phyloP scores from a whole-genome alignment of 2,329 filamentous ascomycete genomes.

The Exophiala calicioides region DNA sequence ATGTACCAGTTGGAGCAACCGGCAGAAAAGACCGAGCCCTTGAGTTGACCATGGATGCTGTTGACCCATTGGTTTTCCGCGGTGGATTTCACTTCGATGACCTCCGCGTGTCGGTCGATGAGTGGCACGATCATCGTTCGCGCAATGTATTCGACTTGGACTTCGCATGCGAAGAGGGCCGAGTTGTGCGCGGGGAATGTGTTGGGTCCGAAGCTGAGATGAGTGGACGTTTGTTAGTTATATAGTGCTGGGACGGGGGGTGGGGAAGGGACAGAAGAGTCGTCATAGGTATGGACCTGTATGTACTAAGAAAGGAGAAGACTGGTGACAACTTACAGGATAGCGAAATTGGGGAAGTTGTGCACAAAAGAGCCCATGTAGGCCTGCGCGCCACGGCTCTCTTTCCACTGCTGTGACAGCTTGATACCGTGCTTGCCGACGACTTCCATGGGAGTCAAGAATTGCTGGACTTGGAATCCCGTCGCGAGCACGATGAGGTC shows the following conservation, averaged over 20 bases:
- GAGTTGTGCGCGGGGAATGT: constrained; percentile 62
- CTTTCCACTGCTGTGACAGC: constrained; percentile 36
- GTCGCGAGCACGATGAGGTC: constrained; percentile 41
- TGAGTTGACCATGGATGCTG: constrained; percentile 49
- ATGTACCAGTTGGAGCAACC: constrained; percentile 54
- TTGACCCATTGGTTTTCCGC: constrained; percentile 49
- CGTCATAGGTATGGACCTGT: too few relatives aligned
- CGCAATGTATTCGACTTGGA: constrained; percentile 60
- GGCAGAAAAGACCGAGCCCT: constrained; percentile 50
- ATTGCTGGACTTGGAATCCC: constrained; percentile 40
- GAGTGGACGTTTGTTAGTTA: too few relatives aligned
- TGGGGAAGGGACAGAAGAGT: too few relatives aligned
- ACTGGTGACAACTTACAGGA: constrained; percentile 39
- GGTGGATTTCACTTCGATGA: constrained; percentile 50
- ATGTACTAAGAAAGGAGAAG: too few relatives aligned
- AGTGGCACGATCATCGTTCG: constrained; percentile 57
- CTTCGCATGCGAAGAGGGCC: constrained; percentile 61
- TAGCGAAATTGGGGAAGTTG: constrained; percentile 65
- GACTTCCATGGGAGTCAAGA: constrained; percentile 38
- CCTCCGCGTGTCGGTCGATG: constrained; percentile 44
- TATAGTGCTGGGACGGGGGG: too few relatives aligned
- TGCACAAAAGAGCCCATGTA: constrained; percentile 51
- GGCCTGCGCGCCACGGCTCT: constrained; percentile 35
- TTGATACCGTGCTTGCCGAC: constrained; percentile 31
- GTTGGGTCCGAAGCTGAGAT: constrained; percentile 56